phyloP scores from a whole-genome alignment of 2,329 filamentous ascomycete genomes.

The Phyllosticta paracitricarpa region DNA sequence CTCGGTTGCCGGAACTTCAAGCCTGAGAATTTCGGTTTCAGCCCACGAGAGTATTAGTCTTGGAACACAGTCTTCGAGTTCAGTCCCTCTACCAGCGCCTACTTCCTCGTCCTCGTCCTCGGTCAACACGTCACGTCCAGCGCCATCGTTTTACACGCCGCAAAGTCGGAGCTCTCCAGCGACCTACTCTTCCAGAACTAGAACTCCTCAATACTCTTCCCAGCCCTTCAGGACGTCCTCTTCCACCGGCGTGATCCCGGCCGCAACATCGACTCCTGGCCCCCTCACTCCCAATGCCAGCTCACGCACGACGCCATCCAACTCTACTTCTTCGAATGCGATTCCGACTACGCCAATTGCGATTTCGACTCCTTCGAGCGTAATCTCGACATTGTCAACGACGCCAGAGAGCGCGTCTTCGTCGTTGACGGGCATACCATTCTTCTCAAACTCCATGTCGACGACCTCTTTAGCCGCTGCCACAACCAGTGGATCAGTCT shows the following conservation, averaged over 20 bases:
- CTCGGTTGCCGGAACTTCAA: slow-evolving; percentile 1
- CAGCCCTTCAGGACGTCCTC: neutral
- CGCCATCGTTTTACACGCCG: slow-evolving; percentile 13
- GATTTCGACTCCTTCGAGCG: slow-evolving; percentile 8
- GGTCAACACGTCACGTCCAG: slow-evolving; percentile 9
- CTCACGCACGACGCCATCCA: neutral
- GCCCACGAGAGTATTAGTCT: neutral
- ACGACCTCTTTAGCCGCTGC: neutral
- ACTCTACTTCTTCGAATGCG: neutral
- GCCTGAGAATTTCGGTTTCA: neutral
- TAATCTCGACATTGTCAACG: neutral
- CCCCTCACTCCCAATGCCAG: neutral
- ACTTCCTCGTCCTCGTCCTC: slow-evolving; percentile 9
- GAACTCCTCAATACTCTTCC: neutral
- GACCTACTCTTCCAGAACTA: neutral
- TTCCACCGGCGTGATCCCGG: too few relatives aligned
- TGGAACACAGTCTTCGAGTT: neutral
- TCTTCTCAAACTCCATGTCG: neutral
- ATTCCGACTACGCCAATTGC: slow-evolving; percentile 12
- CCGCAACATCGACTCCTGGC: neutral
- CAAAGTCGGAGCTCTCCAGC: slow-evolving; percentile 3
- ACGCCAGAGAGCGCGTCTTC: neutral
- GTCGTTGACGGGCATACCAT: neutral
- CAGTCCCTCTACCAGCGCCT: slow-evolving; percentile 3
- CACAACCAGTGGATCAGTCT: neutral